Conservation (phyloP, 2,329 filamentous ascomycete genomes). For the Cercospora canescens region DNA sequence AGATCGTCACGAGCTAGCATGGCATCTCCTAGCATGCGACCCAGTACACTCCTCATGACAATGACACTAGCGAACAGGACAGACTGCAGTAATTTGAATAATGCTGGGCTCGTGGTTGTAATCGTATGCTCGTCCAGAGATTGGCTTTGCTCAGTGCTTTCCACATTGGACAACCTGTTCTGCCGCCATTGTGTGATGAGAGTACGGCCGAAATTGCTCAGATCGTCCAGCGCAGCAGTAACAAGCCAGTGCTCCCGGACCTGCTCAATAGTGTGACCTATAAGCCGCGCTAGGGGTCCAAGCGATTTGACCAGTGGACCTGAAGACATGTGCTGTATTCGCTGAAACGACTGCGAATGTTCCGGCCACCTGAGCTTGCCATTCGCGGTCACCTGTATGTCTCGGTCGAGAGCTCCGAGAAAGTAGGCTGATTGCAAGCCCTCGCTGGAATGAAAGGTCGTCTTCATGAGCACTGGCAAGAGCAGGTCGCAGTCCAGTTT, state of each 20-base stretch:
- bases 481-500: slow-evolving; percentile 66
- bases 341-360: slow-evolving; percentile 59
- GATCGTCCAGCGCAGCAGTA: slow-evolving; percentile 59
- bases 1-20: slow-evolving; percentile 55
- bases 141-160: slow-evolving; percentile 64
- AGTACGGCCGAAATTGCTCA: slow-evolving; percentile 66
- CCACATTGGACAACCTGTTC: slow-evolving; percentile 72
- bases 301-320: slow-evolving; percentile 66
- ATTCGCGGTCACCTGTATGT: slow-evolving; percentile 58
- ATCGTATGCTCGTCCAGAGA: slow-evolving; percentile 66
- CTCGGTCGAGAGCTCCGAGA: slow-evolving; percentile 66
- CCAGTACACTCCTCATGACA: slow-evolving; percentile 71
- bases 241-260: slow-evolving; percentile 53
- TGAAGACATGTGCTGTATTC: slow-evolving; percentile 59
- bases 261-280: slow-evolving; percentile 63
- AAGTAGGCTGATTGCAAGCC: slow-evolving; percentile 78
- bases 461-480: slow-evolving; percentile 67
- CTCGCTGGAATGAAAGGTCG: slow-evolving; percentile 68
- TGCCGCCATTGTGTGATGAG: slow-evolving; percentile 72
- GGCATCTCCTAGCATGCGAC: slow-evolving; percentile 61
- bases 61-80: slow-evolving; percentile 75
- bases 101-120: slow-evolving; percentile 63
- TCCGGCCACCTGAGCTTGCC: slow-evolving; percentile 64
- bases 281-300: slow-evolving; percentile 66
- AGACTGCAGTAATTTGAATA: slow-evolving; percentile 76